Percentiles rank a stretch among this genome's conserved stretches.
phyloP scores from a whole-genome alignment of 2,329 filamentous ascomycete species.

The Arthrobotrys sphaeroides region DNA sequence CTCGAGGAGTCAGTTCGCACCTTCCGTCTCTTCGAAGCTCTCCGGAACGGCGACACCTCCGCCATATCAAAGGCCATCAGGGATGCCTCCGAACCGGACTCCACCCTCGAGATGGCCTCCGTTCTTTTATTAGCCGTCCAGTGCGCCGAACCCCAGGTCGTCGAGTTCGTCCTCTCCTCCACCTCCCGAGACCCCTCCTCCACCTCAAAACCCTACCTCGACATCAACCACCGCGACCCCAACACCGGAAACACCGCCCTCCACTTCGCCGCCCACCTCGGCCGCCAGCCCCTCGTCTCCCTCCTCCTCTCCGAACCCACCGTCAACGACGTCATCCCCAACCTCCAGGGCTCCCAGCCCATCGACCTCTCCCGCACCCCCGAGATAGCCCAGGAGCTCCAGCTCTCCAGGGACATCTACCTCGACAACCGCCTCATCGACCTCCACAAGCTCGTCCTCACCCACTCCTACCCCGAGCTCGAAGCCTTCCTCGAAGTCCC shows the following conservation, averaged over 20 bases:
- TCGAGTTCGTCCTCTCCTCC: constrained; percentile 89
- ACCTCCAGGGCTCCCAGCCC: constrained; percentile 83
- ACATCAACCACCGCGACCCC: constrained; percentile 84
- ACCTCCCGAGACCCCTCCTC: constrained; percentile 66
- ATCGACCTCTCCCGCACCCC: constrained; percentile 89
- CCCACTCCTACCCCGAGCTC: constrained; percentile 78
- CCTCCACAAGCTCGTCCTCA: constrained; percentile 79
- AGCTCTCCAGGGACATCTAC: constrained; percentile 87
- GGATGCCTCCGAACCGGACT: constrained; percentile 66
- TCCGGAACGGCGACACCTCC: constrained; percentile 88
- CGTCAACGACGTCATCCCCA: constrained; percentile 88
- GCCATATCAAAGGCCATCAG: constrained; percentile 87
- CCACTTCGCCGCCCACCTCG: constrained; percentile 84
- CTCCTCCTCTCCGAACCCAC: constrained; percentile 81
- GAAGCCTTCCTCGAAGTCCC: constrained; percentile 84
- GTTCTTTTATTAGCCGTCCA: constrained; percentile 94
- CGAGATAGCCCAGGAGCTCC: constrained; percentile 94
- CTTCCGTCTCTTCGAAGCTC: constrained; percentile 91
- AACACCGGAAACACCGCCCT: constrained; percentile 93
- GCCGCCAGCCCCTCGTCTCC: constrained; percentile 80
- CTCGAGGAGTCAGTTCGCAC: constrained; percentile 95
- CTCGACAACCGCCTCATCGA: constrained; percentile 85
- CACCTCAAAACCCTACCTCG: constrained; percentile 65
- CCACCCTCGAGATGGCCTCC: constrained; percentile 69
- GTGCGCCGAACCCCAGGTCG: constrained; percentile 89